Conservation (phyloP, 2,329 filamentous ascomycete genomes). For the Hypoxylon sp. region DNA sequence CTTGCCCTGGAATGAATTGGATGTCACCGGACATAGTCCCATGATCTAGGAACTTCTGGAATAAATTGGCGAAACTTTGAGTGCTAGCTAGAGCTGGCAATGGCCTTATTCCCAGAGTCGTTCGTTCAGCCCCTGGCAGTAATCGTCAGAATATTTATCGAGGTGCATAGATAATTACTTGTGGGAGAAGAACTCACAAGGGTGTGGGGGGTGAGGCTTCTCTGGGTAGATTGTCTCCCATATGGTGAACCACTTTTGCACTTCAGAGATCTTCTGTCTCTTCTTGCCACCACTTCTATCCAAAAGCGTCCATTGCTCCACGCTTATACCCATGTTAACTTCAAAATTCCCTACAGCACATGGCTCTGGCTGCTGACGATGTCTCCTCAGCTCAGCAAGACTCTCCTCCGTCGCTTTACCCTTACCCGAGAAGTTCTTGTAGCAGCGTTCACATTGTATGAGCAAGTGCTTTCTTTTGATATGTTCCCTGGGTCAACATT, state of each 20-base stretch:
- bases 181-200: conserved; percentile 24
- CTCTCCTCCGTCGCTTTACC: conserved; percentile 17
- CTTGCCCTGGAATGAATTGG: conserved; percentile 19
- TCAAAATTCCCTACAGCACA: conserved; percentile 13
- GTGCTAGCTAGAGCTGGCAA: conserved; percentile 9
- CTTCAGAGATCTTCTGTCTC: conserved; percentile 23
- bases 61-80: conserved; percentile 4
- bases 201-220: conserved; percentile 14
- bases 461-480: conserved; percentile 31
- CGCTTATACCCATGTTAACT: conserved; percentile 17
- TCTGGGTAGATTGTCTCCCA: conserved; percentile 33
- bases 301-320: conserved; percentile 31
- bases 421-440: conserved; percentile 22
- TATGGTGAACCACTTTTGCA: conserved; percentile 34
- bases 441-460: conserved; percentile 34
- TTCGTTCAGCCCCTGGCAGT: conserved; percentile 18
- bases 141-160: not conserved
- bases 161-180: not conserved
- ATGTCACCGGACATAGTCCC: conserved; percentile 5
- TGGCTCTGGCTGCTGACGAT: conserved; percentile 21
- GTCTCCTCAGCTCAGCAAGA: conserved; percentile 21
- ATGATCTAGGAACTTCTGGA: conserved; percentile 5
- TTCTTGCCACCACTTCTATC: conserved; percentile 27
- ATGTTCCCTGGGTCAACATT: conserved; percentile 24
- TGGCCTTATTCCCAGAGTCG: conserved; percentile 7